These are phyloP conservation scores for Mycena haematopus DNA, from an alignment of 768 basidiomycete genomes.

Conservation along the genomic window DNA sequence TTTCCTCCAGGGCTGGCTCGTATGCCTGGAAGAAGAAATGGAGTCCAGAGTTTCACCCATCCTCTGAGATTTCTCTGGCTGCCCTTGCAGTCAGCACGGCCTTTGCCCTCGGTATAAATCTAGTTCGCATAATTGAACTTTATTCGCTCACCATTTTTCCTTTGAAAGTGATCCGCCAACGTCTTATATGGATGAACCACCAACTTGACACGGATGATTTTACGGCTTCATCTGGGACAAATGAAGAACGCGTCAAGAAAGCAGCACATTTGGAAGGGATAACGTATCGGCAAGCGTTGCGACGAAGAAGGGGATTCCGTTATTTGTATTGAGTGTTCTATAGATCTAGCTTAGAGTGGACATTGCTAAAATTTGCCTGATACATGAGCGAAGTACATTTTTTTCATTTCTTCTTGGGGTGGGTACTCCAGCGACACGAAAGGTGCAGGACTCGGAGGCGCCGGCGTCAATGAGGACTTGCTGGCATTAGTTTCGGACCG, in stretches of 20 bases:
- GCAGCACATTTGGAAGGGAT: slow-evolving; percentile 54
- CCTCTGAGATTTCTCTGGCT: slow-evolving; percentile 47
- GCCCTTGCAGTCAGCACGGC: slow-evolving; percentile 39
- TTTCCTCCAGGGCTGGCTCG: slow-evolving; percentile 44
- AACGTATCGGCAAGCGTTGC: slow-evolving; percentile 48
- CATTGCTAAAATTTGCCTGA: too few species aligned
- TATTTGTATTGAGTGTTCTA: slow-evolving; percentile 45
- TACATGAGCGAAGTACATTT: too few species aligned
- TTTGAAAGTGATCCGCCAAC: slow-evolving; percentile 45
- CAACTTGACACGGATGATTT: slow-evolving; percentile 43
- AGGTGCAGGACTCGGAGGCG: too few species aligned
- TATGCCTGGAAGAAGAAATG: slow-evolving; percentile 50
- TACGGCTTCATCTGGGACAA: slow-evolving; percentile 36
- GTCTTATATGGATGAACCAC: slow-evolving; percentile 47
- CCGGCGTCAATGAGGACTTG: too few species aligned
- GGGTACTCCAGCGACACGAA: too few species aligned
- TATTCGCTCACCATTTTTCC: neutral
- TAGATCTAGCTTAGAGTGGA: too few species aligned
- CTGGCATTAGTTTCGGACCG: too few species aligned
- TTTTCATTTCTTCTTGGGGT: too few species aligned
- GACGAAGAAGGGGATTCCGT: slow-evolving; percentile 47
- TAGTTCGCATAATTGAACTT: neutral
- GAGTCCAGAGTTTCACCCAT: slow-evolving; percentile 51
- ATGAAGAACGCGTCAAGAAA: slow-evolving; percentile 49
- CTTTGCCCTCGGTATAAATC: slow-evolving; percentile 42